Base-by-base conservation (phyloP, 2,329 filamentous ascomycete species). In the Diaporthe destruens region DNA sequence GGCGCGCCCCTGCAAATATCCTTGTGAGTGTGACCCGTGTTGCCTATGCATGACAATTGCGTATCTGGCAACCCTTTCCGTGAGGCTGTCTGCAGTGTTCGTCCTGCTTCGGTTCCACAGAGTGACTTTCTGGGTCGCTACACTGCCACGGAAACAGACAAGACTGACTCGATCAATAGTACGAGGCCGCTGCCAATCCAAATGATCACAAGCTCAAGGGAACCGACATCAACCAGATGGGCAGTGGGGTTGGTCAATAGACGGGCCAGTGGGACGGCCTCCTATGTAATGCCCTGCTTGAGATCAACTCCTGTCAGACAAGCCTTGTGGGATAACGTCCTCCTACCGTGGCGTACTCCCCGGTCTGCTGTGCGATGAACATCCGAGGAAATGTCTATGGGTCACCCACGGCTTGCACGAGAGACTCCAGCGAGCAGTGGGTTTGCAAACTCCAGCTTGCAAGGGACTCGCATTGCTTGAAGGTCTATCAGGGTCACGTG, bases 171-270 rank as follows among this genome's bases (percentile, higher is more conserved):
- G n/a, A 39, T 9, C 34, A 29, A n/a, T 11, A 66, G 61, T 99
- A 98, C 82, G 96, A 99, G 87, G 93, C 95, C 23, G 96, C 96
- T 34, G 93, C 96, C 47, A 98, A 98, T 81, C 96, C 96, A 16
- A 89, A 85, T 59, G 96, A 99, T 84, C 96, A 99, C 84, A 89
- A 88, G 83, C 32, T 92, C 29, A 91, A 90, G 84, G 89, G 89
- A 9, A 86, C 86, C 63, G 81, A 78, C 56, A 80, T 86, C 55
- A 89, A 88, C 76, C 82, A 86, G 80, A 85, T 91, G 82, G 88
- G 88, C 0, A 86, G 85, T 72, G 84, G 85, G 1, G 85, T 91
- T 77, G 82, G 82, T 0, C 72, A 78, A 42, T 83, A 76, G 76
- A 23, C 29, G 29, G 49, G 4, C 6, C 47, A 2, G n/a, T 23